Evolutionary conservation across 2,329 filamentous ascomycete species (phyloP).

Genomic region (Emmonsiellopsis sp.): DNA sequence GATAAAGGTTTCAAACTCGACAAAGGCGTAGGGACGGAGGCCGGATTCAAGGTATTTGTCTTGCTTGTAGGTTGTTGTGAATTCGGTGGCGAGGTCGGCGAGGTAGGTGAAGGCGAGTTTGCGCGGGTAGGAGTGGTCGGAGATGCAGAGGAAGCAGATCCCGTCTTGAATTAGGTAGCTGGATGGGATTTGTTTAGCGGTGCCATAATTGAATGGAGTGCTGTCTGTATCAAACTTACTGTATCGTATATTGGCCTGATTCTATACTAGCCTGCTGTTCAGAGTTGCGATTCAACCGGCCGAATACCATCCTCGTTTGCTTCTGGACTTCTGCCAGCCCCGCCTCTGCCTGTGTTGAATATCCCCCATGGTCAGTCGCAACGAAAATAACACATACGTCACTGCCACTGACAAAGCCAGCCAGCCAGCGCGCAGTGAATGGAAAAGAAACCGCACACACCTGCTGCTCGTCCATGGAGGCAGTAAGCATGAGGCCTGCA

Average conservation of each 20-base stretch:
- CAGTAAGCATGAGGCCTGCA: slow-evolving; percentile 84
- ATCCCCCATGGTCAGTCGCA: neutral
- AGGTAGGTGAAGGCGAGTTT: slow-evolving; percentile 99
- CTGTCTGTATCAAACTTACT: slow-evolving; percentile 48
- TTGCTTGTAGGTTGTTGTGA: slow-evolving; percentile 77
- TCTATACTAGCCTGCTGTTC: slow-evolving; percentile 91
- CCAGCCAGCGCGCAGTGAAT: neutral
- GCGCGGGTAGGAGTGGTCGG: slow-evolving; percentile 86
- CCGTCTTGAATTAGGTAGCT: slow-evolving; percentile 79
- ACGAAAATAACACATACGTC: neutral
- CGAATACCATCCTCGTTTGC: slow-evolving; percentile 83
- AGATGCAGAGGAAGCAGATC: slow-evolving; percentile 87
- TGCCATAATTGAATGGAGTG: neutral
- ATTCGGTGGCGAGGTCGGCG: slow-evolving; percentile 81
- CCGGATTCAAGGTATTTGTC: too few relatives aligned
- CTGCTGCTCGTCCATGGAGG: slow-evolving; percentile 86
- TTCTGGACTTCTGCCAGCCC: slow-evolving; percentile 79
- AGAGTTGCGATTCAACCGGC: slow-evolving; percentile 77
- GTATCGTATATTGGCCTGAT: slow-evolving; percentile 70
- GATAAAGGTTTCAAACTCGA: slow-evolving; percentile 98
- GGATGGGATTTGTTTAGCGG: slow-evolving; percentile 4
- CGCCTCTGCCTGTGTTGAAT: slow-evolving; percentile 49
- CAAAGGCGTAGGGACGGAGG: slow-evolving; percentile 91
- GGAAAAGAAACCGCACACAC: slow-evolving; percentile 31
- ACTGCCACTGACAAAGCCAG: neutral